Conservation (phyloP, 371 early-diverging fungal species). For the Lichtheimia ornata region DNA sequence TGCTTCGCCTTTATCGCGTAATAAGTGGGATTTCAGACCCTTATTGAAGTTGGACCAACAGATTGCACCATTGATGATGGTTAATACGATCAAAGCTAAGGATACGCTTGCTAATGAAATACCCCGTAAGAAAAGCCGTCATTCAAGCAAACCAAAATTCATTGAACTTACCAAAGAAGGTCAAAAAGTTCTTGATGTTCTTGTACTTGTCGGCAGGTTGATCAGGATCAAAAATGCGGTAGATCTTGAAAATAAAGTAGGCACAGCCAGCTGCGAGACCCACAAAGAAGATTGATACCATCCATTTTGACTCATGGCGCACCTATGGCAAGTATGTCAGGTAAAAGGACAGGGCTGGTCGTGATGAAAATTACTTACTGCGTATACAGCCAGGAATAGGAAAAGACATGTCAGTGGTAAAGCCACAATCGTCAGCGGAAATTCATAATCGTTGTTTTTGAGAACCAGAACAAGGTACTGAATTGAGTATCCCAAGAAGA, state of each 20-base stretch:
- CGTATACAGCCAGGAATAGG: constrained; percentile 78
- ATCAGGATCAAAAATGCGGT: constrained; percentile 69
- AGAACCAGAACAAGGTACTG: constrained; percentile 84
- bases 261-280: constrained; percentile 69
- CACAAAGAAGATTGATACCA: constrained; percentile 70
- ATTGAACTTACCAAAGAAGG: constrained; percentile 75
- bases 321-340: constrained; percentile 22
- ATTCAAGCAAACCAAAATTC: background rate
- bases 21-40: constrained; percentile 65
- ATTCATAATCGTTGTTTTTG: constrained; percentile 70
- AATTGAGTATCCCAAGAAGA: constrained; percentile 86
- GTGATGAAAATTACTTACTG: constrained; percentile 43
- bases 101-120: constrained; percentile 57
- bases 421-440: constrained; percentile 80
- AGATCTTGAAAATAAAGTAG: constrained; percentile 88
- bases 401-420: constrained; percentile 75
- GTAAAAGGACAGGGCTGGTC: background rate
- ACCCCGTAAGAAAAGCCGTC: background rate
- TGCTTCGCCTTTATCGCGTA: background rate
- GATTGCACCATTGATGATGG: constrained; percentile 65
- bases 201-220: constrained; percentile 57
- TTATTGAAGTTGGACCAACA: constrained; percentile 83
- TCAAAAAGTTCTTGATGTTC: constrained; percentile 73
- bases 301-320: constrained; percentile 36
- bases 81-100: constrained; percentile 65